Conservation (phyloP, 108 stramenopile species). For the Chaetoceros muelleri region DNA sequence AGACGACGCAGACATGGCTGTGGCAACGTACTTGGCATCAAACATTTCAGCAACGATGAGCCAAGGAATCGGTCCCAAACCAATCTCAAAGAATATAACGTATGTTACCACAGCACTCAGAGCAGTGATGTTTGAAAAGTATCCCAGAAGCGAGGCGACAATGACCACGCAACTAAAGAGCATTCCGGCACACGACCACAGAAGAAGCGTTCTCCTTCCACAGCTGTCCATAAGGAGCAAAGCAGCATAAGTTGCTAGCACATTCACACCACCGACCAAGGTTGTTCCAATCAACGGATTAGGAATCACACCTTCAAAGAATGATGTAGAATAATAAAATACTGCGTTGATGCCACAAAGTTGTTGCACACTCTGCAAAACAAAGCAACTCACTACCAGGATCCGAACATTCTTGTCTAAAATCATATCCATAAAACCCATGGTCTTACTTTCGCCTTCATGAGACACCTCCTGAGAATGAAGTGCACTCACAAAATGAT, state of each 20-base stretch:
- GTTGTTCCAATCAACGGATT: slow-evolving; percentile 88
- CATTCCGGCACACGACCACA: slow-evolving; percentile 81
- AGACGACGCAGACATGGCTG: slow-evolving; percentile 65
- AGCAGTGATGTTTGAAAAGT: slow-evolving; percentile 53
- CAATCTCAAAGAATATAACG: slow-evolving; percentile 93
- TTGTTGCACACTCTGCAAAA: slow-evolving; percentile 90
- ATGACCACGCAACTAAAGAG: slow-evolving; percentile 61
- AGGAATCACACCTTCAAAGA: slow-evolving; percentile 89
- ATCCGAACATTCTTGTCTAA: slow-evolving; percentile 52
- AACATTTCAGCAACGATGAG: slow-evolving; percentile 89
- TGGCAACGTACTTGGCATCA: slow-evolving; percentile 85
- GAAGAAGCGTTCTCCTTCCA: slow-evolving; percentile 76
- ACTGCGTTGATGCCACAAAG: slow-evolving; percentile 97
- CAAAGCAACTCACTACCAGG: slow-evolving; percentile 54
- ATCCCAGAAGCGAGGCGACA: slow-evolving; percentile 44
- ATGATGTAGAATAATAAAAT: slow-evolving; percentile 96
- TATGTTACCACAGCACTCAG: slow-evolving; percentile 76
- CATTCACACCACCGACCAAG: slow-evolving; percentile 87
- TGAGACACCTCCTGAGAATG: slow-evolving; percentile 37
- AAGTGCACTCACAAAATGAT: slow-evolving; percentile 68
- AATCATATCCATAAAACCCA: slow-evolving; percentile 57
- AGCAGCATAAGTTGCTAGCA: slow-evolving; percentile 87
- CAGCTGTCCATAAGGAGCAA: slow-evolving; percentile 85
- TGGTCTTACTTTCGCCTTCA: slow-evolving; percentile 20
- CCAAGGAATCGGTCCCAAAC: slow-evolving; percentile 95